phyloP scores from a whole-genome alignment of 805 yeast species.

The Hanseniaspora jakobsenii region DNA sequence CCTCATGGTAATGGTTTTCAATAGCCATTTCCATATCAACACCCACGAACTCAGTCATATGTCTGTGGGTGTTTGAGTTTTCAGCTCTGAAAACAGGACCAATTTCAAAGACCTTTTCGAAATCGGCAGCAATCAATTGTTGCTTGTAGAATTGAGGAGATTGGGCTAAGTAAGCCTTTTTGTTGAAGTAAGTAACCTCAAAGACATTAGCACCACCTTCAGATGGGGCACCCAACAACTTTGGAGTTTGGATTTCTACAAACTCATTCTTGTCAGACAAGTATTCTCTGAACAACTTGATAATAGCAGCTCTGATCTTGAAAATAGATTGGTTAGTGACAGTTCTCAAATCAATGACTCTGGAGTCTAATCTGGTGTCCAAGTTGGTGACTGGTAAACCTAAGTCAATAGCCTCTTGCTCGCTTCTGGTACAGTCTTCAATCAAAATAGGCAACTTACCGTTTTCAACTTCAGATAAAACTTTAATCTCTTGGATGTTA shows the following conservation, averaged over 20 bases:
- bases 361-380: conserved; percentile 87
- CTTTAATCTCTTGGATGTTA: conserved; percentile 55
- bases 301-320: conserved; percentile 83
- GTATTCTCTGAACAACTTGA: conserved; percentile 80
- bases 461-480: conserved; percentile 71
- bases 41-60: conserved; percentile 97
- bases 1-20: conserved; percentile 97
- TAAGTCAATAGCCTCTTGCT: conserved; percentile 82
- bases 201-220: conserved; percentile 98
- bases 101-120: conserved; percentile 88
- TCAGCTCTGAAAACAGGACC: conserved; percentile 99
- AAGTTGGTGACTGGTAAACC: conserved; percentile 89
- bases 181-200: conserved; percentile 84
- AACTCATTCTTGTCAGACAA: conserved; percentile 47
- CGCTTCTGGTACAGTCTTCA: conserved; percentile 94
- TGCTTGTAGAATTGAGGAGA: conserved; percentile 97
- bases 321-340: conserved; percentile 95
- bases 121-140: conserved; percentile 95
- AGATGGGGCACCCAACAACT: conserved; percentile 85
- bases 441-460: conserved; percentile 83
- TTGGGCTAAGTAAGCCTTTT: conserved; percentile 89
- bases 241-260: conserved; percentile 92
- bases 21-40: conserved; percentile 96
- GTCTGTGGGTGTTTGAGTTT: conserved; percentile 97
- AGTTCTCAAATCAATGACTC: conserved; percentile 94